Evolutionary conservation across 116 monocot species (phyloP).

Genomic region (Iris pallida): DNA sequence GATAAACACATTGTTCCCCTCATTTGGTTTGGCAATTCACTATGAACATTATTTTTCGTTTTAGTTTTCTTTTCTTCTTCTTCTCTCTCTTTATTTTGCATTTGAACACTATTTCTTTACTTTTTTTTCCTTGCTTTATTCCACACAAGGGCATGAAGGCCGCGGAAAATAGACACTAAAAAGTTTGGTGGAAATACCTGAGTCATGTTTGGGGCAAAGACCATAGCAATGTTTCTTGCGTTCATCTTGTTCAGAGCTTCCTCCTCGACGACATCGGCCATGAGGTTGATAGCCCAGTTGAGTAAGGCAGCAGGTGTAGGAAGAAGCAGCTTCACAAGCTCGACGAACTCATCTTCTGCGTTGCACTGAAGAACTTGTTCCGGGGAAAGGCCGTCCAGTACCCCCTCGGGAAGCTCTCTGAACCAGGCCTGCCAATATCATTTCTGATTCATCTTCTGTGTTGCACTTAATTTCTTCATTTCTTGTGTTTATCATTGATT

Average conservation of each 20-base stretch:
- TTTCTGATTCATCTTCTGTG: too few species aligned
- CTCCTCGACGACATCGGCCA: conserved; percentile 64
- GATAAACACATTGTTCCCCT: too few species aligned
- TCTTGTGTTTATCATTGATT: too few species aligned
- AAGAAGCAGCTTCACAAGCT: conserved; percentile 42
- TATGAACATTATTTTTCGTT: too few species aligned
- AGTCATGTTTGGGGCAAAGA: conserved; percentile 65
- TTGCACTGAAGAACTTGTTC: conserved; percentile 91
- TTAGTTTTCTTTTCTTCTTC: too few species aligned
- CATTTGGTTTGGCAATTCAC: too few species aligned
- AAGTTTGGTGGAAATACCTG: conserved; percentile 23
- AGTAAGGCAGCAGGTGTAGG: conserved; percentile 48
- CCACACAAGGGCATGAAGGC: too few species aligned
- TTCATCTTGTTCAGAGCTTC: conserved; percentile 61
- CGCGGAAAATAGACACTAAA: not conserved
- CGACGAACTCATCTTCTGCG: conserved; percentile 56
- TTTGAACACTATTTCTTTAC: not conserved
- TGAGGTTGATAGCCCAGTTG: conserved; percentile 53
- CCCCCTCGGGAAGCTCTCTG: conserved; percentile 88
- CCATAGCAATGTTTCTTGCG: conserved; percentile 60
- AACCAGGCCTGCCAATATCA: conserved; percentile 98
- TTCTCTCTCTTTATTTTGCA: not conserved
- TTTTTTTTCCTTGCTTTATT: too few species aligned
- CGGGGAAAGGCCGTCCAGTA: conserved; percentile 79
- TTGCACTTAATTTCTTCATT: too few species aligned